These are phyloP conservation scores for Lichtheimia ramosa DNA, from an alignment of 371 early-diverging fungal species.

Conservation along the genomic window DNA sequence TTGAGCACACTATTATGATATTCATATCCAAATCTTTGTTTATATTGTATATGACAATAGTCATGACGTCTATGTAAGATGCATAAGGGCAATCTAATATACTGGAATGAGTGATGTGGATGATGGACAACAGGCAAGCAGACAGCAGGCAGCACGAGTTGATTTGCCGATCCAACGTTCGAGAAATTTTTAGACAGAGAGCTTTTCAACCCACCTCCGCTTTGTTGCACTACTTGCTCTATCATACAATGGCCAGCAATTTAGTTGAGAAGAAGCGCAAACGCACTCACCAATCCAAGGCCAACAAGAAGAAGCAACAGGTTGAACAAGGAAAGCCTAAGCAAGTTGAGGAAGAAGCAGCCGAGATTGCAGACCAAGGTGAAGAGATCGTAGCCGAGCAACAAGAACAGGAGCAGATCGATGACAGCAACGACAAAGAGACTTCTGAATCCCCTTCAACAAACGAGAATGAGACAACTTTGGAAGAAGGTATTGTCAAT, in stretches of 20 bases:
- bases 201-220: too few relatives aligned
- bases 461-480: not conserved
- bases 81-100: too few relatives aligned
- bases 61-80: too few relatives aligned
- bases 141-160: too few relatives aligned
- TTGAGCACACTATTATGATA: too few relatives aligned
- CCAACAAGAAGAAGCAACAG: constrained; percentile 15
- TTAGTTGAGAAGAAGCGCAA: constrained; percentile 16
- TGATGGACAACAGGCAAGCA: too few relatives aligned
- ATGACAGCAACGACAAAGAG: not conserved
- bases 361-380: constrained; percentile 5
- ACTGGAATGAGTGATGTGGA: too few relatives aligned
- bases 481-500: not conserved
- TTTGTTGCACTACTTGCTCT: too few relatives aligned
- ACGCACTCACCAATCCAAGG: constrained; percentile 4
- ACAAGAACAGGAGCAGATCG: constrained; percentile 2
- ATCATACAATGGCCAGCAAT: constrained; percentile 9
- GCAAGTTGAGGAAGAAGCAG: constrained; percentile 9
- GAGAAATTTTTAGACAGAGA: too few relatives aligned
- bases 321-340: not conserved
- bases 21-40: too few relatives aligned
- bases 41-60: too few relatives aligned
- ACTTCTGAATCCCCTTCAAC: not conserved
- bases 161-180: too few relatives aligned
- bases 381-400: constrained; percentile 8